These are phyloP conservation scores for Rosa chinensis DNA, from an alignment of 306 rosid species.

Conservation along the genomic window DNA sequence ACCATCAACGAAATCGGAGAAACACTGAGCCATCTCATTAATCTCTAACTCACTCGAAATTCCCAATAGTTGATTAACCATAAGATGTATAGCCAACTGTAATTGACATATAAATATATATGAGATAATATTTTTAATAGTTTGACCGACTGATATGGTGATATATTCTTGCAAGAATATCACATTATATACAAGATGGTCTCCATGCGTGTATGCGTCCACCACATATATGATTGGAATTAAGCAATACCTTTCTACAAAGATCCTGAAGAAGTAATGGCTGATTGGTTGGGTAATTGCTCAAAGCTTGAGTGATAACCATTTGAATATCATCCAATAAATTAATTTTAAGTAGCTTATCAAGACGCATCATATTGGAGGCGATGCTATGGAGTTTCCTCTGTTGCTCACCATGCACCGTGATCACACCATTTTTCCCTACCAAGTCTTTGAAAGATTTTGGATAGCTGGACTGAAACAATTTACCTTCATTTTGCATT, in stretches of 20 bases:
- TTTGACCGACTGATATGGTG: too few species aligned
- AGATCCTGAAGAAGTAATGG: constrained; percentile 73
- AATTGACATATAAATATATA: background rate
- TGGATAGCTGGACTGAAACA: constrained; percentile 78
- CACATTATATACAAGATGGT: background rate
- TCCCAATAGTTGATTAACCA: constrained; percentile 87
- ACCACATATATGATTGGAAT: background rate
- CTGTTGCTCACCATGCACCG: constrained; percentile 90
- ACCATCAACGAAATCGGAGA: constrained; percentile 91
- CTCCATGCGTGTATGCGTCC: background rate
- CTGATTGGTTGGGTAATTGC: constrained; percentile 53
- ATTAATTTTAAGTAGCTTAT: constrained; percentile 59
- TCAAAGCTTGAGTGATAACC: constrained; percentile 65
- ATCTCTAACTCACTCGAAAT: constrained; percentile 72
- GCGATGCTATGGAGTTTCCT: constrained; percentile 85
- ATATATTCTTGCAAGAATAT: too few species aligned
- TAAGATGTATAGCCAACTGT: constrained; percentile 80
- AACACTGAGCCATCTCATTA: constrained; percentile 68
- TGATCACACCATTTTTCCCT: constrained; percentile 87
- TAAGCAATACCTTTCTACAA: constrained; percentile 65
- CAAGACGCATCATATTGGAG: constrained; percentile 77
- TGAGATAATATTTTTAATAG: background rate
- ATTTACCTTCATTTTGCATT: constrained; percentile 87
- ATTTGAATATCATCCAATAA: constrained; percentile 69
- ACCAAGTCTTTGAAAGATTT: constrained; percentile 93